Conservation (phyloP, 1,139 yeast genomes). For the Sugiyamaella sp. region DNA sequence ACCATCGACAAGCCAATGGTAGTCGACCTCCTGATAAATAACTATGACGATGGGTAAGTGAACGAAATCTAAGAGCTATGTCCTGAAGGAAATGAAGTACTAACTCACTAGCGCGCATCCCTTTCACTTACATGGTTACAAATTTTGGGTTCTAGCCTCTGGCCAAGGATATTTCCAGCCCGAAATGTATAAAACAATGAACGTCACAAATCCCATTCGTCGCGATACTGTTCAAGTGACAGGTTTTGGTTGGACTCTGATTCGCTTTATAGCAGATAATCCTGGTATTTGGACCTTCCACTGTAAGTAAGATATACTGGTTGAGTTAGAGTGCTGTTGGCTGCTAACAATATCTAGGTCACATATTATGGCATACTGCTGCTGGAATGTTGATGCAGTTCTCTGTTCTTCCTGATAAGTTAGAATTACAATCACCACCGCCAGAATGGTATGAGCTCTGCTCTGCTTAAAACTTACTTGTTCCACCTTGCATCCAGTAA, state of each 20-base stretch:
- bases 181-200: constrained; percentile 48
- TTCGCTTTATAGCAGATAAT: constrained; percentile 64
- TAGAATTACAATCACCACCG: constrained; percentile 29
- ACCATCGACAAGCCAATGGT: constrained; percentile 53
- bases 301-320: constrained; percentile 44
- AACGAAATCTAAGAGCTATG: neutral
- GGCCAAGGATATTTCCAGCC: constrained; percentile 49
- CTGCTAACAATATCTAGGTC: constrained; percentile 38
- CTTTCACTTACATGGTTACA: constrained; percentile 91
- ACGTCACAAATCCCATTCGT: constrained; percentile 51
- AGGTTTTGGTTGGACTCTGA: constrained; percentile 58
- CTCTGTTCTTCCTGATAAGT: constrained; percentile 28
- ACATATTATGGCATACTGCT: constrained; percentile 78
- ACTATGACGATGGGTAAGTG: constrained; percentile 65
- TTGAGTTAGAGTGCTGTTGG: neutral
- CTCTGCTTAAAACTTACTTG: constrained; percentile 6
- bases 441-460: constrained; percentile 35
- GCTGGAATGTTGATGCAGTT: constrained; percentile 40
- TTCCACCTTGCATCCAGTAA: constrained; percentile 10
- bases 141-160: constrained; percentile 66
- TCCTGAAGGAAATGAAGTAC: neutral
- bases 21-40: constrained; percentile 72
- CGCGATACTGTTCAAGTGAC: constrained; percentile 69
- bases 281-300: constrained; percentile 85
- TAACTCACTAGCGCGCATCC: constrained; percentile 60